These are phyloP conservation scores for Colletotrichum scovillei DNA, from an alignment of 2,329 filamentous ascomycete genomes.

Conservation along the genomic window DNA sequence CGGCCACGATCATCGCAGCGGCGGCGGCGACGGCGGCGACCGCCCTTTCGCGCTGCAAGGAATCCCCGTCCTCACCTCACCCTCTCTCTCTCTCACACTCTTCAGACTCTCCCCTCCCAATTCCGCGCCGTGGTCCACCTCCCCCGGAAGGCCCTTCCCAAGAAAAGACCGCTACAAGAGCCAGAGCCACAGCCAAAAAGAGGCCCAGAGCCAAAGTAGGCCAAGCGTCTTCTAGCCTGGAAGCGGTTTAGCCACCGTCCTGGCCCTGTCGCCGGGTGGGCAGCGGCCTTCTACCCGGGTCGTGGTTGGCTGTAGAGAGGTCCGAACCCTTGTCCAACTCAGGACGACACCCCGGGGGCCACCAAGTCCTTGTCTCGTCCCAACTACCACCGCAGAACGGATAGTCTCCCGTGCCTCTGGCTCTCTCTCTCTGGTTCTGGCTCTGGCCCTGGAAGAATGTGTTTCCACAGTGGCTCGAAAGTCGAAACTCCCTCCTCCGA, in stretches of 20 bases:
- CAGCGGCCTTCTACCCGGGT: conserved; percentile 18
- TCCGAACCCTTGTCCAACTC: conserved; percentile 15
- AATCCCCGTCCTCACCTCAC: conserved; percentile 11
- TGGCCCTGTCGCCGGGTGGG: not conserved
- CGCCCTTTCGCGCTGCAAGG: conserved; percentile 32
- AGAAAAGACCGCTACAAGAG: not conserved
- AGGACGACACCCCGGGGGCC: conserved; percentile 4
- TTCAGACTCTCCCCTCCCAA: not conserved
- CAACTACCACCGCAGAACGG: conserved; percentile 1
- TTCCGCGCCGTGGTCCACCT: conserved; percentile 2
- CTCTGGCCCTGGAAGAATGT: not conserved
- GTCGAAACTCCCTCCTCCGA: not conserved
- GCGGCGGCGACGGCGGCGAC: conserved; percentile 30
- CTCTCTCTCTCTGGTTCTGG: too few species aligned
- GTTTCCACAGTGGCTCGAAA: conserved; percentile 27
- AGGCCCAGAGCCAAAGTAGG: not conserved
- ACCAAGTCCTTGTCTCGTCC: not conserved
- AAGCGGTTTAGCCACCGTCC: conserved; percentile 22
- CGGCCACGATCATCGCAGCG: conserved; percentile 21
- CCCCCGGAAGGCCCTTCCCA: not conserved
- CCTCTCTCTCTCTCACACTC: not conserved
- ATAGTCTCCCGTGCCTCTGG: not conserved
- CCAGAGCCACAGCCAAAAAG: not conserved
- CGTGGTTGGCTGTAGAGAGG: conserved; percentile 18
- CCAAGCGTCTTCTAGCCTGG: conserved; percentile 7